phyloP scores from a whole-genome alignment of 2,329 filamentous ascomycete species.

The Beauveria medogensis region DNA sequence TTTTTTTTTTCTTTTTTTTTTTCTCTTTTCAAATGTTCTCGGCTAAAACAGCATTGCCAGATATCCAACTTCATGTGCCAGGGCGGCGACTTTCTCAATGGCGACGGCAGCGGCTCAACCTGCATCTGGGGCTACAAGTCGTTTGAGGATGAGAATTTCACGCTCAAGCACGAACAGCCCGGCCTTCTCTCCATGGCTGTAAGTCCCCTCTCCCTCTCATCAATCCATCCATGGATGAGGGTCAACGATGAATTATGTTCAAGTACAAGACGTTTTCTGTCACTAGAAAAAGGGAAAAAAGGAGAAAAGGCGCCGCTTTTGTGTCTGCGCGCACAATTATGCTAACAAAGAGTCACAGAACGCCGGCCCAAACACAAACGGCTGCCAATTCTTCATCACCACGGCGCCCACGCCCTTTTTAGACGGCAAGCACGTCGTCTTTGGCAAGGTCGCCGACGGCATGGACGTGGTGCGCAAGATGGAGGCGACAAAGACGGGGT shows the following conservation, averaged over 20 bases:
- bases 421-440: conserved; percentile 90
- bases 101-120: conserved; percentile 81
- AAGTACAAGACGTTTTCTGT: neutral
- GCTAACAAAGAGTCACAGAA: conserved; percentile 46
- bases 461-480: conserved; percentile 90
- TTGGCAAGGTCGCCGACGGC: conserved; percentile 81
- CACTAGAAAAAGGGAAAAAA: too few relatives aligned
- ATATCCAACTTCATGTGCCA: conserved; percentile 98
- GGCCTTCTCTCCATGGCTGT: conserved; percentile 92
- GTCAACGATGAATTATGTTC: too few relatives aligned
- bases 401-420: conserved; percentile 80
- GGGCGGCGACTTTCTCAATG: conserved; percentile 90
- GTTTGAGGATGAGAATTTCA: conserved; percentile 90
- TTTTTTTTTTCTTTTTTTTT: too few relatives aligned
- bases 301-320: too few relatives aligned
- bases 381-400: conserved; percentile 96
- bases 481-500: conserved; percentile 78
- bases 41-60: conserved; percentile 32
- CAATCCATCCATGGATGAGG: neutral
- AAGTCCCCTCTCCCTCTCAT: conserved; percentile 28
- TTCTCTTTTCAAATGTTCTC: too few relatives aligned
- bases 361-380: conserved; percentile 85
- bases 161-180: conserved; percentile 65
- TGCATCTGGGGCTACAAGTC: conserved; percentile 79
- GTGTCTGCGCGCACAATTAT: neutral